A percentile compares a stretch with the other conserved stretches of the same genome.
Conservation (phyloP, 2,329 filamentous ascomycete genomes). For the Ceratocystiopsis sp. region DNA sequence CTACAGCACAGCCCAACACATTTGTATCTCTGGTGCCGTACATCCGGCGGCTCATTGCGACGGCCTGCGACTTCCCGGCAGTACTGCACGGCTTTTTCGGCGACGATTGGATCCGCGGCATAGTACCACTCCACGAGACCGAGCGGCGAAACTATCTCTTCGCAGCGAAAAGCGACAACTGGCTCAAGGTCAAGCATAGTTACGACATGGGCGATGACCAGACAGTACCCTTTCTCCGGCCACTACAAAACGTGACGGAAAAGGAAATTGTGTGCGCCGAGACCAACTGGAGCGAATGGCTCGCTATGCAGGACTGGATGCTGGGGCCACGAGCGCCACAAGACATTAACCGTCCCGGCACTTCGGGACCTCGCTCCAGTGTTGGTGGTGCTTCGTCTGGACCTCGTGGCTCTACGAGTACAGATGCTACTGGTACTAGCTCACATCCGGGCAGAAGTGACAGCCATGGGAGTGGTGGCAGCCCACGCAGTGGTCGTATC, state of each 20-base stretch:
- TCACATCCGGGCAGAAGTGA: too few relatives aligned
- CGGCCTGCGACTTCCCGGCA: conserved; percentile 71
- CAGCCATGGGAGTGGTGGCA: too few relatives aligned
- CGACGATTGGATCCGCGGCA: conserved; percentile 70
- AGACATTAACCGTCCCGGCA: conserved; percentile 5
- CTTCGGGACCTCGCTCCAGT: too few relatives aligned
- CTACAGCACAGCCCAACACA: conserved; percentile 27
- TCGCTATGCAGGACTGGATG: conserved; percentile 98
- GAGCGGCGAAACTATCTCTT: conserved; percentile 92
- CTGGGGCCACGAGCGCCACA: conserved; percentile 62
- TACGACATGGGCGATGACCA: conserved; percentile 81
- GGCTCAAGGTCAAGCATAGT: conserved; percentile 73
- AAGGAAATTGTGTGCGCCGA: conserved; percentile 73
- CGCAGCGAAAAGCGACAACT: conserved; percentile 79
- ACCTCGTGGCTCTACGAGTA: too few relatives aligned
- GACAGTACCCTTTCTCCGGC: conserved; percentile 71
- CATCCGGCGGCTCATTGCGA: conserved; percentile 75
- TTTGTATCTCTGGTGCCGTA: conserved; percentile 51
- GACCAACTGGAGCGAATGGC: conserved; percentile 79
- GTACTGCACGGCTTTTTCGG: conserved; percentile 95
- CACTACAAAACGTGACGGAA: conserved; percentile 59
- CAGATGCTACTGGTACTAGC: too few relatives aligned
- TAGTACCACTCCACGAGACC: conserved; percentile 70
- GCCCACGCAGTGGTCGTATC: too few relatives aligned
- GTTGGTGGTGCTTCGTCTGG: too few relatives aligned